Evolutionary conservation across 139 green algal genomes (phyloP), one percentile per base, ranked within the genome.

Genomic region (Chlorella sp.): DNA sequence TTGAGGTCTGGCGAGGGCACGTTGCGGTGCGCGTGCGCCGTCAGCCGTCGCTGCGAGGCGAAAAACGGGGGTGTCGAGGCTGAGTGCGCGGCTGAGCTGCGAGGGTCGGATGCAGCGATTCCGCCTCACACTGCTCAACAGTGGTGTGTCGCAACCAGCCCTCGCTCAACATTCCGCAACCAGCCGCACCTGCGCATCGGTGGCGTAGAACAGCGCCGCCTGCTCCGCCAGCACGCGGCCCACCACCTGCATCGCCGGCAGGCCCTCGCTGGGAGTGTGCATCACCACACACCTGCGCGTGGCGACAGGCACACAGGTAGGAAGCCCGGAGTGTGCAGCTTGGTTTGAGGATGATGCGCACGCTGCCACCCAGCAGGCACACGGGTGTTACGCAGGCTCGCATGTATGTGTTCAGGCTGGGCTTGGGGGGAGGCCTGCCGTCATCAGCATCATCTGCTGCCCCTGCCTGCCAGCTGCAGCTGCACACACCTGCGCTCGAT

Each of bases 151-250:
- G 28, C 43, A 62, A 17, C 43, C 72, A 62, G n/a, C 72, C 43
- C 2, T 34, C 19, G 24, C 44, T 9, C 72, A 43, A 62, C 28
- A 4, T 44, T 20, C 73, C 62, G 13, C n/a, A 73, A 30, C 46
- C 34, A 43, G 3, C 34, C 74, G 28, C 34, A 82, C 76, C 32
- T 90, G 76, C 19, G 85, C 87, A 17, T 93, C 88, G 3, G 93
- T 90, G 28, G 87, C 41, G 76, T 95, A 95, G 76, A 88, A 95
- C 82, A 64, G 26, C 13, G 34, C 72, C 3, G 88, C 85, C 72
- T 88, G 80, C 68, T 94, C 89, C 48, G 87, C 62, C 72, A 94
- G 56, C 65, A 86, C 46, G 2, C 67, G 41, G 54, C 75, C 90
- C 70, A 95, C 76, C 41, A 82, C 80, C 36, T 60, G 60, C 48